phyloP scores from a whole-genome alignment of 257 asterid genomes.

The Solanum virginianum region DNA sequence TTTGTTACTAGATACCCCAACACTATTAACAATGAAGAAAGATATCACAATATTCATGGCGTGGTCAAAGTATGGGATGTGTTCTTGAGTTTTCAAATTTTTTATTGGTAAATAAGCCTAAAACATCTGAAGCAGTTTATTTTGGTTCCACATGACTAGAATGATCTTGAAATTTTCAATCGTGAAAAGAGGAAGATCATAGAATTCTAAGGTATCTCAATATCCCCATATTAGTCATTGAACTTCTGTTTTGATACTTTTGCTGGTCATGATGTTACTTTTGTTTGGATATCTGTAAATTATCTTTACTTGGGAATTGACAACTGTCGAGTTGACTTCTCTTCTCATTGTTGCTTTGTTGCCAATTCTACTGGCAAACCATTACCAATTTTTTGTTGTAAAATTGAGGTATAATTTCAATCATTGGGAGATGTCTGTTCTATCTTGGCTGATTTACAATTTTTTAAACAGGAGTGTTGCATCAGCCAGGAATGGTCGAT shows the following conservation, averaged over 20 bases:
- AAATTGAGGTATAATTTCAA: not conserved
- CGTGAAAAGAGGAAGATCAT: not conserved
- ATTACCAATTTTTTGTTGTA: not conserved
- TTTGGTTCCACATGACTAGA: not conserved
- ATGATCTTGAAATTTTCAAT: not conserved
- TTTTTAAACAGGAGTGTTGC: slow-evolving; percentile 18
- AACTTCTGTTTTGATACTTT: not conserved
- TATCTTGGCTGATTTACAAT: not conserved
- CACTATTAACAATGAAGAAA: not conserved
- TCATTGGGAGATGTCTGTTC: not conserved
- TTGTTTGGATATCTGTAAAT: not conserved
- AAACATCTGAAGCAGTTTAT: not conserved
- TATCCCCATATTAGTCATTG: not conserved
- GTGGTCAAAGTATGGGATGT: not conserved
- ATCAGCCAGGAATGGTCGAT: slow-evolving; percentile 35
- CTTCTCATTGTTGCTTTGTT: not conserved
- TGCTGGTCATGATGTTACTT: not conserved
- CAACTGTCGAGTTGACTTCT: not conserved
- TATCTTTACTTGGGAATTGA: not conserved
- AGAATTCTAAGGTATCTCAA: not conserved
- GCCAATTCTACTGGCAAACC: not conserved
- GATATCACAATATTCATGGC: not conserved
- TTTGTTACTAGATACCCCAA: not conserved
- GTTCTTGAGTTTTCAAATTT: not conserved
- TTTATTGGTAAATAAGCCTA: not conserved